phyloP scores from a whole-genome alignment of 345 rosid species.

The Rubroshorea leprosula region DNA sequence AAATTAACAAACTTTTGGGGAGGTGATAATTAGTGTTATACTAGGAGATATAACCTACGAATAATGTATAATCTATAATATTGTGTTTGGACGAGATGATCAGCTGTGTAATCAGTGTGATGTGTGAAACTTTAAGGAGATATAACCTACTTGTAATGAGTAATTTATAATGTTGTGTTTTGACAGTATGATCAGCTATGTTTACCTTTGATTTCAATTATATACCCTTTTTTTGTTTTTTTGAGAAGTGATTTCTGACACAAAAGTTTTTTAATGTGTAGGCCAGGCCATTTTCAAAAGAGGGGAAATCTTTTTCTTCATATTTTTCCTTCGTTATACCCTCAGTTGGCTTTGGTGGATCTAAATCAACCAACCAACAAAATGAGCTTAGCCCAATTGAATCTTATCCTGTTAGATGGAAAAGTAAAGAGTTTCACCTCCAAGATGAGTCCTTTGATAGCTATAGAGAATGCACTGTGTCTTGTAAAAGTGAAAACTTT shows the following conservation, averaged over 20 bases:
- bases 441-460: slow-evolving; percentile 16
- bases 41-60: no score
- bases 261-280: slow-evolving; percentile 41
- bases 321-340: slow-evolving; percentile 49
- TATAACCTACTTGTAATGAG: no score
- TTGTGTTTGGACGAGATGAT: no score
- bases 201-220: no score
- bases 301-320: slow-evolving; percentile 40
- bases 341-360: slow-evolving; percentile 29
- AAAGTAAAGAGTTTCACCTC: slow-evolving; percentile 33
- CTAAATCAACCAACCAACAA: slow-evolving; percentile 33
- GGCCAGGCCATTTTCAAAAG: no score
- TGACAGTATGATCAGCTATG: no score
- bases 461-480: slow-evolving; percentile 22
- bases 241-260: slow-evolving; percentile 16
- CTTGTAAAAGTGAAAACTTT: slow-evolving; percentile 13
- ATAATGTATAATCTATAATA: no score
- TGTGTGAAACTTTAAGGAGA: no score
- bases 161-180: no score
- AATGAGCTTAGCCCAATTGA: slow-evolving; percentile 29
- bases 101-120: no score
- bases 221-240: slow-evolving; percentile 3
- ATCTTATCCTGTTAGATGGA: slow-evolving; percentile 42
- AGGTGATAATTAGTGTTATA: no score
- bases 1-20: no score